A percentile compares a stretch with the other conserved stretches of the same genome.
phyloP scores from a whole-genome alignment of 441 rosid genomes.

The Eruca vesicaria region DNA sequence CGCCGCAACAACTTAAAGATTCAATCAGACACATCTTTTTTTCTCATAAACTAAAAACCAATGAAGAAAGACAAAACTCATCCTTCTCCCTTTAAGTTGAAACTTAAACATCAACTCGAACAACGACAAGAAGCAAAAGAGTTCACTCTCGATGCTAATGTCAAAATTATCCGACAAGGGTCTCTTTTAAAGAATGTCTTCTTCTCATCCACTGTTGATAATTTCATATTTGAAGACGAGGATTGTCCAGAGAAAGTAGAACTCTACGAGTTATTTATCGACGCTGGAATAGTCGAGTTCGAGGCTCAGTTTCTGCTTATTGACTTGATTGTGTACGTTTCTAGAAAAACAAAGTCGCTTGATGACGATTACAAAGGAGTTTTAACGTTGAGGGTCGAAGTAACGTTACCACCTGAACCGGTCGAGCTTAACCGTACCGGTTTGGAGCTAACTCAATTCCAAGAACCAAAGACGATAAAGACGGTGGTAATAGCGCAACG shows the following conservation, averaged over 20 bases:
- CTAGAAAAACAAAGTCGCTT: neutral
- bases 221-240: slow-evolving; percentile 17
- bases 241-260: slow-evolving; percentile 18
- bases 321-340: slow-evolving; percentile 14
- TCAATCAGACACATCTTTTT: neutral
- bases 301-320: slow-evolving; percentile 4
- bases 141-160: neutral
- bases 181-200: neutral
- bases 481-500: neutral
- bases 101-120: slow-evolving; percentile 2
- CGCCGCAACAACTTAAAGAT: neutral
- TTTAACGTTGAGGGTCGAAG: slow-evolving; percentile 12
- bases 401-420: slow-evolving; percentile 1
- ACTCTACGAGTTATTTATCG: slow-evolving; percentile 2
- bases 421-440: neutral
- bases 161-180: slow-evolving; percentile 1
- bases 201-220: neutral
- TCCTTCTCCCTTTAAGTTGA: neutral
- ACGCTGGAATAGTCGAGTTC: neutral
- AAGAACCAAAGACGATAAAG: neutral
- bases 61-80: neutral
- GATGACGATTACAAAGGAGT: slow-evolving; percentile 14
- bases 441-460: neutral
- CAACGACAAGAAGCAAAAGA: neutral
- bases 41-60: neutral